Evolutionary conservation across 2,329 filamentous ascomycete species (phyloP).

Genomic region (Ophiostoma novo-ulmi): DNA sequence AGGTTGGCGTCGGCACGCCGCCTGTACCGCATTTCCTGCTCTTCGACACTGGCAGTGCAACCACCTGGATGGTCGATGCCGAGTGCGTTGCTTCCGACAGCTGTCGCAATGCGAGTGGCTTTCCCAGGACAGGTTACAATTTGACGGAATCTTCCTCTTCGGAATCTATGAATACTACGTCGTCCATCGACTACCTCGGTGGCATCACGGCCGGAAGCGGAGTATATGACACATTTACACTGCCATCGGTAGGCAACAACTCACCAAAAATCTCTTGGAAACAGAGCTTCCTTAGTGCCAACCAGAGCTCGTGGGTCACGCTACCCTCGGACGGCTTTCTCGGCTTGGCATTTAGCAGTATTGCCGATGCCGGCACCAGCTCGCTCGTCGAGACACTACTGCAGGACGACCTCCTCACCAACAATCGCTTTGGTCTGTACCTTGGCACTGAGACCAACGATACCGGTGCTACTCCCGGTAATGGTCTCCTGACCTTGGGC

Average conservation of each 20-base stretch:
- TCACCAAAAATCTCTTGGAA: not conserved
- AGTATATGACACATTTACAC: not conserved
- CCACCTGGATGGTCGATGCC: slow-evolving; percentile 3
- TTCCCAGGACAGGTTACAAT: not conserved
- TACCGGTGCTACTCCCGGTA: not conserved
- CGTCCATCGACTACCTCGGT: not conserved
- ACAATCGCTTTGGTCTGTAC: slow-evolving; percentile 1
- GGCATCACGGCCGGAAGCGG: not conserved
- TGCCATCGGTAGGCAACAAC: not conserved
- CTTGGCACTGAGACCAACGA: not conserved
- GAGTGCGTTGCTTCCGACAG: not conserved
- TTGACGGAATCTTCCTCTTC: not conserved
- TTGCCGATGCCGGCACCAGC: slow-evolving; percentile 7
- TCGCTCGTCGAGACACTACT: slow-evolving; percentile 1
- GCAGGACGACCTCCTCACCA: not conserved
- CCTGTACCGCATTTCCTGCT: slow-evolving; percentile 5
- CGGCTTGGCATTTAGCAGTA: slow-evolving; percentile 1
- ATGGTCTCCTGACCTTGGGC: not conserved
- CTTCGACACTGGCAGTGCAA: slow-evolving; percentile 7
- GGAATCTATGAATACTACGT: not conserved
- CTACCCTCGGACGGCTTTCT: not conserved
- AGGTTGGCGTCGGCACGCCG: not conserved
- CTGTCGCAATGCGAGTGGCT: not conserved
- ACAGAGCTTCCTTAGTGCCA: slow-evolving; percentile 4
- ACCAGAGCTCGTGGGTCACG: slow-evolving; percentile 1